Evolutionary conservation across 1,139 yeast species (phyloP), one percentile per base, ranked within the genome.

Genomic region (Casaregolazyma lundiana): DNA sequence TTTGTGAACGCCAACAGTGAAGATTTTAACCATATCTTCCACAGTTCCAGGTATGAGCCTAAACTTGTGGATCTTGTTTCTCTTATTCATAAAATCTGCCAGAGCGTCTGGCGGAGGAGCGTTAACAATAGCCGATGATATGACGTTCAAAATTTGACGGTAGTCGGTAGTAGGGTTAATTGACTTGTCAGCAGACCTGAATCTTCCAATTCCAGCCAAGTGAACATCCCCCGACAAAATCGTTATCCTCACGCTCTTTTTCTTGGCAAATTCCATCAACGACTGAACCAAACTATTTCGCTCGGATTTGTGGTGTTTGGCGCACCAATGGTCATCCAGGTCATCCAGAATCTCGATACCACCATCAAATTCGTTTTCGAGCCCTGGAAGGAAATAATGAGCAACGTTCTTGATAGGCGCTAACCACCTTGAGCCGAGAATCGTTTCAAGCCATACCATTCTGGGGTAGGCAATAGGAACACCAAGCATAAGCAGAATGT

Each of bases 391-490:
- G 42, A 84, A 64, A 2, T 92, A 90, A 52, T 77, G 78, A 1
- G 96, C 88, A 45, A 89, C 66, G 49, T 71, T 74, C 60, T 81
- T 78, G 7, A 86, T 50, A 1, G 97, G 97, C 6, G 69, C 71
- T 50, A 90, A 67, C 0, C 80, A 45, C 15, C 75, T 66, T 21
- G 66, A 59, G 2, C 81, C 76, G 57, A 90, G 75, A 22, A 90
- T 56, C 64, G 76, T 73, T 66, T 90, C 97, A 24, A 88, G 71
- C 92, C 95, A 86, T 1, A 89, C 96, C 61, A 90, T 69, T 55
- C 97, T 75, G 3, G 98, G 97, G 62, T 92, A 92, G 40, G 94
- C 85, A 48, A 90, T 85, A 2, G 98, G 98, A 8, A 92, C 96
- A 32, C 97, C 97, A 50, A 92, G 71, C 80, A 90, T 75, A 5